Conservation (phyloP, 2,329 filamentous ascomycete species). For the Hypoxylon sp. region DNA sequence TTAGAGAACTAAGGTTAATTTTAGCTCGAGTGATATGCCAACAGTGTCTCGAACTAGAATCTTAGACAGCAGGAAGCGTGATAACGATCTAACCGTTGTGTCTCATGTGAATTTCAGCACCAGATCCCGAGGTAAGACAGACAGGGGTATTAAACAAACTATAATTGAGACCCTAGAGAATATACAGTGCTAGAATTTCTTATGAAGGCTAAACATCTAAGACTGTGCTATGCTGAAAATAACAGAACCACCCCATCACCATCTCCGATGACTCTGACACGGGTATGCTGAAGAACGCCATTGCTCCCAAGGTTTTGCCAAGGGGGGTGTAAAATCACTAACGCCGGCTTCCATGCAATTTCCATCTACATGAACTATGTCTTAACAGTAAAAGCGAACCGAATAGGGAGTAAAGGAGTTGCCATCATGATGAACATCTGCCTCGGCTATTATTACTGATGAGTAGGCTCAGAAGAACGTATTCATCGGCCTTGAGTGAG, state of each 20-base stretch:
- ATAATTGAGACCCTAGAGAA: conserved; percentile 25
- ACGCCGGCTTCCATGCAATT: conserved; percentile 45
- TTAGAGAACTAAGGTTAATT: too few species aligned
- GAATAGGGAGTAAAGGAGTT: conserved; percentile 4
- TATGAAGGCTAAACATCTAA: conserved; percentile 17
- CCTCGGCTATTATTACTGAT: conserved; percentile 2
- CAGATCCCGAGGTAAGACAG: conserved; percentile 1
- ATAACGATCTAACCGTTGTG: not conserved
- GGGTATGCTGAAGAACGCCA: conserved; percentile 42
- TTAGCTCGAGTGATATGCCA: too few species aligned
- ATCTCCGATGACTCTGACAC: conserved; percentile 12
- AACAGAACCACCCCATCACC: conserved; percentile 14
- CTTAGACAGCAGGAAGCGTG: not conserved
- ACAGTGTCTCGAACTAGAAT: not conserved
- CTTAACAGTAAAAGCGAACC: conserved; percentile 13
- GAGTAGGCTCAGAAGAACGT: not conserved
- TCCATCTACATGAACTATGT: conserved; percentile 40
- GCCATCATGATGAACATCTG: conserved; percentile 9
- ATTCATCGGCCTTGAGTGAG: conserved; percentile 39
- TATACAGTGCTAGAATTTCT: conserved; percentile 24
- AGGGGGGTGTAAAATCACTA: conserved; percentile 20
- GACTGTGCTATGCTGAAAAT: conserved; percentile 30
- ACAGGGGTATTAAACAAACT: conserved; percentile 22
- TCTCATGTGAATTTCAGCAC: not conserved
- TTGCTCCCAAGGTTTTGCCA: conserved; percentile 29